Percentiles rank a stretch among this genome's conserved stretches.
Evolutionary conservation across 768 basidiomycete species (phyloP).

Genomic region (Phaeotremella fagi): DNA sequence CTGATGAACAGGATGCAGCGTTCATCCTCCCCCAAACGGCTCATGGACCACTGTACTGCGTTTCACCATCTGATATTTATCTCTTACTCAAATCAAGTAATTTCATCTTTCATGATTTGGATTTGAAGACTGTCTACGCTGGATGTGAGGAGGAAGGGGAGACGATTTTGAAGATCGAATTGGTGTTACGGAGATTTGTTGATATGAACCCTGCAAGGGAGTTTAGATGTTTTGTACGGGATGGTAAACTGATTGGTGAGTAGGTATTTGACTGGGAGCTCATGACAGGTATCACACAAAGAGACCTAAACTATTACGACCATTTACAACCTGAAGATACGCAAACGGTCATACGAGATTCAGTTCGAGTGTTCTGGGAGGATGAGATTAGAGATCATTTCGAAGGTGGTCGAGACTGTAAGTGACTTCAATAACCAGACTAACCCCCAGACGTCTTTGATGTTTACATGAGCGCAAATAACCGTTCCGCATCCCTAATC

Average conservation of each 20-base stretch:
- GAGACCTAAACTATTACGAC: conserved; percentile 83
- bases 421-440: conserved; percentile 30
- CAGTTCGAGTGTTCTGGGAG: conserved; percentile 64
- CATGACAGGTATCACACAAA: conserved; percentile 69
- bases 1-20: conserved; percentile 65
- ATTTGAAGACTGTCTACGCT: conserved; percentile 60
- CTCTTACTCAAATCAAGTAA: conserved; percentile 88
- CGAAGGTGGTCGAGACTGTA: conserved; percentile 63
- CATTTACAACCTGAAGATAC: conserved; percentile 67
- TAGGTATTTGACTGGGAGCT: conserved; percentile 5
- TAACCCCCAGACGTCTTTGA: conserved; percentile 68
- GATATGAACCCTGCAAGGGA: conserved; percentile 77
- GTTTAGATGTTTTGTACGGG: conserved; percentile 81
- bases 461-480: conserved; percentile 75
- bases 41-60: conserved; percentile 68
- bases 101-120: conserved; percentile 76
- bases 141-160: conserved; percentile 52
- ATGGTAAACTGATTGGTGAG: conserved; percentile 65
- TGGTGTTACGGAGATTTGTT: conserved; percentile 88
- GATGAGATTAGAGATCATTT: conserved; percentile 61
- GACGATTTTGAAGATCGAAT: conserved; percentile 55
- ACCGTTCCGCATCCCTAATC: conserved; percentile 69
- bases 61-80: conserved; percentile 82
- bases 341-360: conserved; percentile 54
- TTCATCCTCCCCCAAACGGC: conserved; percentile 83